phyloP scores from a whole-genome alignment of 352 stramenopile species.

The Plasmopara halstedii region DNA sequence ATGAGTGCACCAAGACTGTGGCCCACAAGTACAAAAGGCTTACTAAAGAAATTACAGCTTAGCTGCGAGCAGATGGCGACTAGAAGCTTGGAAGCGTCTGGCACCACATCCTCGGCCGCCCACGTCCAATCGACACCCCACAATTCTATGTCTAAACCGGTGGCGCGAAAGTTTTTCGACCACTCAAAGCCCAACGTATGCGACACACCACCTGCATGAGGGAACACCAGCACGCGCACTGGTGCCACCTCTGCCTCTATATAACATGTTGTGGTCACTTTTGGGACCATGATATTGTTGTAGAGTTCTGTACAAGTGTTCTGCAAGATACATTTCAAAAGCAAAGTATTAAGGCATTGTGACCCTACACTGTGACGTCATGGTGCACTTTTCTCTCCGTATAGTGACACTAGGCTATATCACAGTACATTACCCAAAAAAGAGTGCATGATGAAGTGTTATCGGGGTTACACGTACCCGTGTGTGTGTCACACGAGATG shows the following conservation, averaged over 20 bases:
- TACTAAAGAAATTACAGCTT: conserved; percentile 57
- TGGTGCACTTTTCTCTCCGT: too few relatives aligned
- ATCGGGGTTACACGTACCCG: too few relatives aligned
- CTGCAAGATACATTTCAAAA: neutral
- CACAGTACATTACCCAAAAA: too few relatives aligned
- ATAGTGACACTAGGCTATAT: too few relatives aligned
- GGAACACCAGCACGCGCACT: conserved; percentile 56
- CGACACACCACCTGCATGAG: conserved; percentile 40
- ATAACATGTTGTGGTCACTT: conserved; percentile 46
- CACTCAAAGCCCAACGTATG: conserved; percentile 40
- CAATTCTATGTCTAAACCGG: conserved; percentile 37
- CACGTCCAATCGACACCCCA: conserved; percentile 61
- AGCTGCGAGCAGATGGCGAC: conserved; percentile 35
- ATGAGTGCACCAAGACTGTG: conserved; percentile 63
- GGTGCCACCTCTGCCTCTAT: conserved; percentile 52
- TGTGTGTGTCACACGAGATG: too few relatives aligned
- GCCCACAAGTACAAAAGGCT: conserved; percentile 57
- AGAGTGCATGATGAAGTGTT: too few relatives aligned
- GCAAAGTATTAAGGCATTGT: neutral
- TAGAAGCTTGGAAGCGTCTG: conserved; percentile 16
- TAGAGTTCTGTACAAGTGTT: neutral
- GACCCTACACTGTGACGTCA: too few relatives aligned
- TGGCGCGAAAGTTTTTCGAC: conserved; percentile 27
- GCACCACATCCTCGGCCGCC: conserved; percentile 3
- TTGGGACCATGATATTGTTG: conserved; percentile 25